Conservation (phyloP, 2,329 filamentous ascomycete genomes). For the Monilinia laxa region DNA sequence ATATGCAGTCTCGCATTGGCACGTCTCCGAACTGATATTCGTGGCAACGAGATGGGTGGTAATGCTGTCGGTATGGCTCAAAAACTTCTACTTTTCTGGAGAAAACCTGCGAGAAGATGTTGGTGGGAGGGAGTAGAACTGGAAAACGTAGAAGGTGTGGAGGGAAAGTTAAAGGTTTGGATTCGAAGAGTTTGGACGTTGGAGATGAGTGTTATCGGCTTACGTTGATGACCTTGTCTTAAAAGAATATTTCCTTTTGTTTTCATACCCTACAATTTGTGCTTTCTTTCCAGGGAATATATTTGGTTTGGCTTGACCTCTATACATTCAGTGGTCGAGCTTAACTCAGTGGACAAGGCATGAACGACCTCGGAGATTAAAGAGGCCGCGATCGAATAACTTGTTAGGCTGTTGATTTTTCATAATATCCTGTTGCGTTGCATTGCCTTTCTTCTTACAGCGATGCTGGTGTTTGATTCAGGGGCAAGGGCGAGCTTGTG, state of each 20-base stretch:
- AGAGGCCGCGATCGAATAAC: background rate
- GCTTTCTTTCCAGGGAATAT: constrained; percentile 19
- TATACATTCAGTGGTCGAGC: constrained; percentile 2
- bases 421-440: constrained; percentile 9
- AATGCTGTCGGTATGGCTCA: constrained; percentile 96
- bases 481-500: constrained; percentile 14
- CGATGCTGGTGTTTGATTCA: constrained; percentile 19
- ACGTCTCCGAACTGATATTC: constrained; percentile 86
- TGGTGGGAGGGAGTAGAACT: constrained; percentile 99
- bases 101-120: constrained; percentile 91
- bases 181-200: constrained; percentile 97
- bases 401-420: constrained; percentile 8
- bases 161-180: constrained; percentile 95
- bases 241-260: constrained; percentile 9
- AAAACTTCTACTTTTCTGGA: constrained; percentile 95
- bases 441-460: constrained; percentile 15
- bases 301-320: constrained; percentile 16
- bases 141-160: constrained; percentile 82
- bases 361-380: constrained; percentile 3
- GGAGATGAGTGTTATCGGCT: constrained; percentile 93
- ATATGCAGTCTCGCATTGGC: constrained; percentile 95
- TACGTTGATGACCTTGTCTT: constrained; percentile 49
- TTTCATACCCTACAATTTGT: constrained; percentile 23
- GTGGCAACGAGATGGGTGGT: constrained; percentile 70
- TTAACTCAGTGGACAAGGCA: constrained; percentile 3